A percentile compares a stretch with the other conserved stretches of the same genome.
phyloP scores from a whole-genome alignment of 2,329 filamentous ascomycete genomes.

The Hypoxylon sp. region DNA sequence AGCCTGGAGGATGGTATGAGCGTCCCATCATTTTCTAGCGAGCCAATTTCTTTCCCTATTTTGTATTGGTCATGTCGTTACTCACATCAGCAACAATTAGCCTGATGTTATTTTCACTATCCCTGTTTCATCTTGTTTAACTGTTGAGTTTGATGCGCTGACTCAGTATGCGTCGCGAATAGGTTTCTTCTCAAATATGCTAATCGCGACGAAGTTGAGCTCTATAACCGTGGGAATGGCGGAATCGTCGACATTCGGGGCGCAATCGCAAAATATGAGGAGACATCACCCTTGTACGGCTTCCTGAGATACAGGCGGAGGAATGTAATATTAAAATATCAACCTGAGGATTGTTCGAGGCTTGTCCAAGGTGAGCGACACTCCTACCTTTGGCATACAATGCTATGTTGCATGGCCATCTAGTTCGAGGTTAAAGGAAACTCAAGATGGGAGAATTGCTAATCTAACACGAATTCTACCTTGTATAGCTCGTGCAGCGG shows the following conservation, averaged over 20 bases:
- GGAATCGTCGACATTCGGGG: slow-evolving; percentile 88
- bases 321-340: slow-evolving; percentile 92
- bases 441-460: slow-evolving; percentile 29
- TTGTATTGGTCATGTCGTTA: slow-evolving; percentile 29
- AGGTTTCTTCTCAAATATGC: slow-evolving; percentile 97
- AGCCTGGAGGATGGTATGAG: slow-evolving; percentile 93
- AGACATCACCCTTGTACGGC: slow-evolving; percentile 90
- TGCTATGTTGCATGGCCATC: slow-evolving; percentile 26
- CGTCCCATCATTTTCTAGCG: slow-evolving; percentile 12
- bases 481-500: slow-evolving; percentile 80
- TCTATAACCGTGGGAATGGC: slow-evolving; percentile 81
- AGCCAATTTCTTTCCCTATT: slow-evolving; percentile 17
- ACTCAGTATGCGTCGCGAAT: slow-evolving; percentile 41
- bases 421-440: slow-evolving; percentile 35
- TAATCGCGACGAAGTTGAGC: slow-evolving; percentile 86
- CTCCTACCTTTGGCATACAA: slow-evolving; percentile 6
- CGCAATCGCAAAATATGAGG: slow-evolving; percentile 81
- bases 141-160: slow-evolving; percentile 36
- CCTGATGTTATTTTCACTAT: slow-evolving; percentile 25
- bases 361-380: slow-evolving; percentile 83
- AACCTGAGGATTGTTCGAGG: slow-evolving; percentile 90
- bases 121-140: slow-evolving; percentile 4
- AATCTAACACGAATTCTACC: slow-evolving; percentile 43
- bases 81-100: slow-evolving; percentile 25
- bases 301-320: slow-evolving; percentile 90